Conservation (phyloP, 768 basidiomycete species). For the Mycena olivaceomarginata region DNA sequence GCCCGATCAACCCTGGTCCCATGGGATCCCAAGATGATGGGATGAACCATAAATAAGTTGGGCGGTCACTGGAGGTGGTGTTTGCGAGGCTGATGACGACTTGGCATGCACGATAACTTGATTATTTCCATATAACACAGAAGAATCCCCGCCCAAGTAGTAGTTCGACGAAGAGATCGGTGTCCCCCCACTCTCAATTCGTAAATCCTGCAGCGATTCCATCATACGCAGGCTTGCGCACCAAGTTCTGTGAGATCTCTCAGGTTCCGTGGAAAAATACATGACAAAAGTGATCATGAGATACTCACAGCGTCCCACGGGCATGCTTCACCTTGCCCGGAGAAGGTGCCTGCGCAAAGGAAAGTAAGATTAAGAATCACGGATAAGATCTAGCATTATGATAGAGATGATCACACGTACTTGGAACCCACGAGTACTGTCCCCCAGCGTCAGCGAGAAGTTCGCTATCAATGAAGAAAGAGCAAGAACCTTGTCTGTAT, state of each 20-base stretch:
- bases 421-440: constrained; percentile 50
- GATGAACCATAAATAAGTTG: too few species aligned
- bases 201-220: constrained; percentile 62
- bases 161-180: too few species aligned
- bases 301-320: constrained; percentile 43
- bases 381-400: not conserved
- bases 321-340: constrained; percentile 47
- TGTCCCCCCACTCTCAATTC: too few species aligned
- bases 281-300: not conserved
- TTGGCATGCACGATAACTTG: too few species aligned
- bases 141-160: too few species aligned
- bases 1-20: too few species aligned
- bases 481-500: constrained; percentile 48
- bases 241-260: constrained; percentile 54
- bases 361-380: not conserved
- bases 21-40: too few species aligned
- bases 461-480: not conserved
- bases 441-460: not conserved
- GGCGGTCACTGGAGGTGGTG: too few species aligned
- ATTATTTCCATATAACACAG: too few species aligned
- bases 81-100: too few species aligned
- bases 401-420: not conserved
- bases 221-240: constrained; percentile 66
- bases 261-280: not conserved
- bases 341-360: constrained; percentile 35